Conservation (phyloP, 1,139 yeast species). For the Wickerhamiella infanticola region DNA sequence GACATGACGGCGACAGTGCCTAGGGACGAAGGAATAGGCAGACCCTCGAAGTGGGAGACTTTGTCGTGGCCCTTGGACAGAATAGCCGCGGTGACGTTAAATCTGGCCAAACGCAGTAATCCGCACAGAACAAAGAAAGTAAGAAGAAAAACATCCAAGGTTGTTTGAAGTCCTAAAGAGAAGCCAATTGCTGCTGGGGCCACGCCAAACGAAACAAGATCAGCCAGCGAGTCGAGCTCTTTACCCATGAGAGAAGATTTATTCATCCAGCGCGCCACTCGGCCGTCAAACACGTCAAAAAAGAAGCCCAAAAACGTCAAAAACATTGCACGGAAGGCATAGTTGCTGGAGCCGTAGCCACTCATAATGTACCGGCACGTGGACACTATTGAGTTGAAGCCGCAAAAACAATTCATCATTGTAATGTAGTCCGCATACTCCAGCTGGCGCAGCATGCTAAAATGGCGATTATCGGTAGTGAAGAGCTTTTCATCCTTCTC, state of each 20-base stretch:
- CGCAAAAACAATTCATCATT: slow-evolving; percentile 59
- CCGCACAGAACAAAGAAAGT: slow-evolving; percentile 88
- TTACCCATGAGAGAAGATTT: slow-evolving; percentile 92
- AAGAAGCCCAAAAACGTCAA: slow-evolving; percentile 79
- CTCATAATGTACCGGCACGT: slow-evolving; percentile 55
- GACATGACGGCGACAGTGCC: slow-evolving; percentile 63
- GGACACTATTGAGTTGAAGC: slow-evolving; percentile 78
- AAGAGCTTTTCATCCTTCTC: slow-evolving; percentile 64
- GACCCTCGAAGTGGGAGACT: slow-evolving; percentile 76
- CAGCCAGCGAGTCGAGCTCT: slow-evolving; percentile 92
- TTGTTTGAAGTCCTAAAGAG: slow-evolving; percentile 74
- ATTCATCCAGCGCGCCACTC: slow-evolving; percentile 88
- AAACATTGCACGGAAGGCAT: slow-evolving; percentile 78
- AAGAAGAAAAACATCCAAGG: slow-evolving; percentile 60
- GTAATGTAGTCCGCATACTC: slow-evolving; percentile 96
- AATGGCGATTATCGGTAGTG: slow-evolving; percentile 57
- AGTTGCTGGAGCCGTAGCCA: slow-evolving; percentile 41
- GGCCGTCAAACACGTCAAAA: slow-evolving; percentile 91
- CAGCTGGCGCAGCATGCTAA: slow-evolving; percentile 31
- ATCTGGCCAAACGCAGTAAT: slow-evolving; percentile 81
- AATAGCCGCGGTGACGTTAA: slow-evolving; percentile 83
- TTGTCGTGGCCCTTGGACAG: slow-evolving; percentile 88
- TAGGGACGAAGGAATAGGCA: slow-evolving; percentile 86
- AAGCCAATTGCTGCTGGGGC: slow-evolving; percentile 90
- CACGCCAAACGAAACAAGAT: slow-evolving; percentile 80